Evolutionary conservation across 192 early-diverging fungal genomes (phyloP), one percentile per base, ranked within the genome.

Genomic region (Backusella westeae): DNA sequence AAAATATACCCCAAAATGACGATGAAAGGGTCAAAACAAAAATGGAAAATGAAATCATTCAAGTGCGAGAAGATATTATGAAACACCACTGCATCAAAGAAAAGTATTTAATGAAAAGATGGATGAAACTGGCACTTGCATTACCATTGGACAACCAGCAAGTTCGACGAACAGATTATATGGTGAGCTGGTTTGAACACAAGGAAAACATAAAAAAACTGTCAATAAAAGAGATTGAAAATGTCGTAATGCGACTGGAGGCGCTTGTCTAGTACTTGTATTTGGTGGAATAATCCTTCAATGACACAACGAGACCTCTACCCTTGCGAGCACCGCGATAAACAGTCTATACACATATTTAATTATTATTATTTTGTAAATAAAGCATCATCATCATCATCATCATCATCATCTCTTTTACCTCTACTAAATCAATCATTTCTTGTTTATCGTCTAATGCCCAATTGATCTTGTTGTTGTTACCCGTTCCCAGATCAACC

Each of bases 381-480:
- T 21, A 29, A 14, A 38, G 6, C 7, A 32, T 32, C 26, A 17
- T 21, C 32, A 39, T 53, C 7, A 73, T 9, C 6, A 26, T n/a
- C 7, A 32, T 32, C 23, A 17, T 21, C 32, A 39, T 39, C 15
- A 6, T 9, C 29, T 41, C 32, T 87, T 80, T 68, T 72, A 83
- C 82, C 74, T 95, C 94, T 10, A 94, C 86, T 77, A 97, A 87
- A 75, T 97, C 97, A 74, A 99, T 98, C 85, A 99, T 84, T 79
- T 99, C 98, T 81, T 98, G 94, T 73, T 95, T 93, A 74, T 97
- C 95, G 59, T 95, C 94, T 34, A 99, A 82, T 3, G 95, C 89
- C 97, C 97, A 98, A 77, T 96, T 95, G 80, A 99, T 94, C 84
- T 99, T 99, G 86, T 99, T 99, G 87, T 99, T 99, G 81, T 99